Conservation (phyloP, 192 early-diverging fungal genomes). For the Coemansia umbellata region DNA sequence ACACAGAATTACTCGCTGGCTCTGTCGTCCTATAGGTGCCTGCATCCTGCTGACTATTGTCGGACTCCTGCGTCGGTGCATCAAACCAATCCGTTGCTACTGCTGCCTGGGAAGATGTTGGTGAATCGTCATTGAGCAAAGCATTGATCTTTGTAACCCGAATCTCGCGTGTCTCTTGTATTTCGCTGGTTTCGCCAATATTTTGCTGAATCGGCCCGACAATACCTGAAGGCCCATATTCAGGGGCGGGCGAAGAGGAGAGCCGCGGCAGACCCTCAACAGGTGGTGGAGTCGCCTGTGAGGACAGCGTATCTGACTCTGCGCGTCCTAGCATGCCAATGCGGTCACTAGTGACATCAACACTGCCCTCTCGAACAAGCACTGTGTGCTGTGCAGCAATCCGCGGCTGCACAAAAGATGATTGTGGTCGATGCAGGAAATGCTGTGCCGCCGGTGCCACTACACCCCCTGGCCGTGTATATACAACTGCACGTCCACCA, state of each 20-base stretch:
- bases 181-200: neutral
- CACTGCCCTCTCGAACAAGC: neutral
- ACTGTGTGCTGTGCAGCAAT: neutral
- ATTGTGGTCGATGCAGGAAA: neutral
- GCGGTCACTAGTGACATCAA: neutral
- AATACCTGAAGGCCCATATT: conserved; percentile 12
- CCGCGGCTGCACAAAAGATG: neutral
- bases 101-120: neutral
- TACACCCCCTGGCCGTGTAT: conserved; percentile 12
- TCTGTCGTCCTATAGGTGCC: neutral
- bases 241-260: conserved; percentile 26
- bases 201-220: conserved; percentile 14
- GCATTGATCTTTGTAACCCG: conserved; percentile 39
- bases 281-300: conserved; percentile 45
- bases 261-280: conserved; percentile 39
- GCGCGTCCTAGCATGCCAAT: conserved; percentile 2
- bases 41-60: neutral
- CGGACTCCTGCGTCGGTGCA: neutral
- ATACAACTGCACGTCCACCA: conserved; percentile 37
- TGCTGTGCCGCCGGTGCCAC: neutral
- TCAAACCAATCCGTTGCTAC: conserved; percentile 17
- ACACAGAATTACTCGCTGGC: neutral
- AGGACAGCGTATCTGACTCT: conserved; percentile 24
- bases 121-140: conserved; percentile 29
- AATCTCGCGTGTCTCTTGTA: conserved; percentile 18